Base-by-base conservation (phyloP, 1,139 yeast species). In the Suhomyces maxii region DNA sequence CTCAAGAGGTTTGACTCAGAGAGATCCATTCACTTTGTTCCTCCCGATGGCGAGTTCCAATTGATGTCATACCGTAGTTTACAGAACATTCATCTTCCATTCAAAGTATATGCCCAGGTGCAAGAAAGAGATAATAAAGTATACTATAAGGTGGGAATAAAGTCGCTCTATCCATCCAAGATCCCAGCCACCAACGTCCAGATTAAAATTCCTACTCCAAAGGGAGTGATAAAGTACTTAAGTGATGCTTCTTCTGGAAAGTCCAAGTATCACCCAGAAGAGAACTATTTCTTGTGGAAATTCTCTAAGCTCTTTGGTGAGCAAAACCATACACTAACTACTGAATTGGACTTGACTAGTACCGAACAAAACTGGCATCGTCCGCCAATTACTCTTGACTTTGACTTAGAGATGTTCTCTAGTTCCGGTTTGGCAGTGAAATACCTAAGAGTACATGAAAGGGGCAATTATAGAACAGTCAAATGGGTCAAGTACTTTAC, bases 31-130 rank as follows among this genome's bases (percentile, higher is more conserved):
- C 80, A 82, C 42, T 89, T 89, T 56, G 76, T 85, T 10, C 96
- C 96, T 6, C 96, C 98, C 1, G 98, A 91, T 67, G 98, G 98
- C 0, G 86, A 84, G 47, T 89, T 89, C 63, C 96, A 90, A 62
- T 77, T 93, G 48, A 86, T 93, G 95, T 73, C 83, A 39, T 91
- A 91, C 50, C 74, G 78, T 78, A 45, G 75, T 65, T 52, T 59
- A 12, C 71, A 82, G 56, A 82, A 83, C 56, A 69, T 84, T 52
- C 80, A 79, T 49, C 60, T 89, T 26, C 99, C 98, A 3, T 87
- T 90, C 63, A 73, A 76, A 45, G 77, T 89, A 10, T 69, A 76
- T n/a, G 86, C 95, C 1, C 70, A 76, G 39, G 79, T 86, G 3
- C 74, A 77, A 26, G 82, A 79, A 46, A 59, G 71, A n/a, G 85